Evolutionary conservation across 352 stramenopile species (phyloP).

Genomic region (Sclerospora graminicola): DNA sequence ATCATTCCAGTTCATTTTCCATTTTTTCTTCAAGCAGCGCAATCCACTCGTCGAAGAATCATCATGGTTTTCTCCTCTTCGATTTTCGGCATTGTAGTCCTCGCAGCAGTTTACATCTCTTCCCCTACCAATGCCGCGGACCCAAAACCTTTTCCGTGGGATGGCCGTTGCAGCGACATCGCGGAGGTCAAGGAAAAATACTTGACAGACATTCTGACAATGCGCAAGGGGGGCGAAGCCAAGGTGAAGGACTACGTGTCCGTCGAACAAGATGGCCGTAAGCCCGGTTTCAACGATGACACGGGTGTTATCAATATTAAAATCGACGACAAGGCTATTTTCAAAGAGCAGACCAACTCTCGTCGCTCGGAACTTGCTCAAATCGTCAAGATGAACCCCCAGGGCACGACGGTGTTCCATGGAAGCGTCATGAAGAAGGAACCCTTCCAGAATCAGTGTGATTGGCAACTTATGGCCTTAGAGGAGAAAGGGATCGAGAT

Average conservation of each 20-base stretch:
- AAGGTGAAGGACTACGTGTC: constrained; percentile 21
- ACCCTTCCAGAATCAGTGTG: constrained; percentile 28
- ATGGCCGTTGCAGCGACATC: constrained; percentile 30
- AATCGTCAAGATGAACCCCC: constrained; percentile 27
- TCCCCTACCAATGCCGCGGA: background rate
- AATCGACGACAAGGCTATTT: constrained; percentile 7
- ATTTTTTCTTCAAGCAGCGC: too few species aligned
- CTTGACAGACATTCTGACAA: constrained; percentile 43
- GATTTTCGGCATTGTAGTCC: background rate
- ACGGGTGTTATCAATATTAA: constrained; percentile 4
- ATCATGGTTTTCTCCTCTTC: constrained; percentile 1
- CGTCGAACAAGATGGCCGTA: constrained; percentile 22
- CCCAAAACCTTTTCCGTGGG: constrained; percentile 26
- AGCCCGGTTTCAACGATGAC: constrained; percentile 35
- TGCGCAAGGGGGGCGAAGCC: constrained; percentile 20
- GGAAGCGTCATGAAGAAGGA: constrained; percentile 40
- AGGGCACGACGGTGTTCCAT: constrained; percentile 49
- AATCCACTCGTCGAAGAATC: background rate
- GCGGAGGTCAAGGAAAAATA: constrained; percentile 22
- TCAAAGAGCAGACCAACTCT: constrained; percentile 40
- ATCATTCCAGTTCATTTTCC: background rate
- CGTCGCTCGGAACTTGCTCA: constrained; percentile 59
- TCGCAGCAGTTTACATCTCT: too few species aligned
- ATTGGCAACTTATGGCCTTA: constrained; percentile 47
- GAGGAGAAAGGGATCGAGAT: constrained; percentile 57